phyloP scores from a whole-genome alignment of 2,329 filamentous ascomycete genomes.

The Sarocladium brachiariae region DNA sequence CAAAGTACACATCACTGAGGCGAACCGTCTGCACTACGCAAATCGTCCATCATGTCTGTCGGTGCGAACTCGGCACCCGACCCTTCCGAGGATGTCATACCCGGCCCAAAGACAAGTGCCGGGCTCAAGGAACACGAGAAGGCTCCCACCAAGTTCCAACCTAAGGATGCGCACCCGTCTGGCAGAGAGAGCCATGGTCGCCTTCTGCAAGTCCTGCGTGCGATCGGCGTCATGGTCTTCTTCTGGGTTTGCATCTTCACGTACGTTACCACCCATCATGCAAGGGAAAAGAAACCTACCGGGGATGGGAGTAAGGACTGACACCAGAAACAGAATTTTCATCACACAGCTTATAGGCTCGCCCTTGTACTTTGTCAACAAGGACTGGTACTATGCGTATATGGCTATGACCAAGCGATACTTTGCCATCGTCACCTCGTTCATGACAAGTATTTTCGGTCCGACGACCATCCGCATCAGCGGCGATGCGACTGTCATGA shows the following conservation, averaged over 20 bases:
- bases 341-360: constrained; percentile 69
- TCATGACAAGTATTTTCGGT: constrained; percentile 82
- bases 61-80: constrained; percentile 9
- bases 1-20: no score
- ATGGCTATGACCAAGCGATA: constrained; percentile 83
- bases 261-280: constrained; percentile 41
- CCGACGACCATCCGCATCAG: constrained; percentile 77
- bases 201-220: constrained; percentile 44
- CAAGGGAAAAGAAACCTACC: no score
- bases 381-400: constrained; percentile 74
- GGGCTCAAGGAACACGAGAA: constrained; percentile 16
- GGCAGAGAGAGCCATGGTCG: constrained; percentile 47
- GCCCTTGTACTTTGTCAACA: constrained; percentile 69
- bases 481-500: constrained; percentile 71
- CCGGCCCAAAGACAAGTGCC: constrained; percentile 23
- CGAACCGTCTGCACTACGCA: no score
- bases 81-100: constrained; percentile 19
- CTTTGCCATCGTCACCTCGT: constrained; percentile 71
- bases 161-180: constrained; percentile 39
- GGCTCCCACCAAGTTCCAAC: constrained; percentile 10
- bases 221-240: constrained; percentile 43
- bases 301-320: constrained; percentile 2
- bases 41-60: constrained; percentile 3
- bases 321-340: constrained; percentile 43
- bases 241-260: constrained; percentile 41